A percentile compares a stretch with the other conserved stretches of the same genome.
These are phyloP conservation scores for Coemansia sp. DNA, from an alignment of 192 early-diverging fungal genomes.

Conservation along the genomic window DNA sequence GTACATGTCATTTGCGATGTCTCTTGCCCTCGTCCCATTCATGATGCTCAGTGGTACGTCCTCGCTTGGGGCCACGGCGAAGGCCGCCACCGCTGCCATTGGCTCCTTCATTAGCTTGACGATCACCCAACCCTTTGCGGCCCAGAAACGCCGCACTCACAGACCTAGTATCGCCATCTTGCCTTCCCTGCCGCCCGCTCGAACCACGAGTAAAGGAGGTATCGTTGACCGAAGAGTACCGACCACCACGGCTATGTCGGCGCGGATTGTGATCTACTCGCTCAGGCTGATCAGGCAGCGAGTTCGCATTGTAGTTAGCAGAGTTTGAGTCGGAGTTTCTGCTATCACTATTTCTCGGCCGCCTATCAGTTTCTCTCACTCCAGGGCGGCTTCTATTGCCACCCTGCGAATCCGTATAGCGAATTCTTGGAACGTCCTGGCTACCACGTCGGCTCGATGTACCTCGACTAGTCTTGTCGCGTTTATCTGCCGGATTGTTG, in stretches of 20 bases:
- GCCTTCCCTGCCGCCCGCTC: conserved; percentile 19
- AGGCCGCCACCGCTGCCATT: conserved; percentile 5
- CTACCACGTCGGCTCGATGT: conserved; percentile 14
- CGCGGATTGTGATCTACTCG: conserved; percentile 11
- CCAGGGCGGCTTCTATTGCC: conserved; percentile 1
- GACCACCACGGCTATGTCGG: conserved; percentile 15
- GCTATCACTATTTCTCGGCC: conserved; percentile 1
- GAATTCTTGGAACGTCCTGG: conserved; percentile 6
- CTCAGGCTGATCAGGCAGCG: conserved; percentile 3
- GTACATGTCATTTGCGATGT: conserved; percentile 15
- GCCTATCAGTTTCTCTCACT: background rate
- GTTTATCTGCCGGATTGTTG: background rate
- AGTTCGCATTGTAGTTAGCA: background rate
- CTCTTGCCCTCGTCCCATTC: conserved; percentile 38
- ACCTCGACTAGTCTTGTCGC: conserved; percentile 10
- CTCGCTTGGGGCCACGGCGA: conserved; percentile 32
- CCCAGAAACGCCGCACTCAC: background rate
- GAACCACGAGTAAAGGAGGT: conserved; percentile 2
- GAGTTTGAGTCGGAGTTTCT: background rate
- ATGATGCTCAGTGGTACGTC: conserved; percentile 17
- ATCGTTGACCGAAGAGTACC: conserved; percentile 1
- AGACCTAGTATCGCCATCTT: conserved; percentile 1
- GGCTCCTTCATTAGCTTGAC: conserved; percentile 8
- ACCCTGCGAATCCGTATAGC: conserved; percentile 3
- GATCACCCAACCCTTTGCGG: conserved; percentile 18